Base-by-base conservation (phyloP, 352 stramenopile genomes). In the Phytophthora pluvialis region DNA sequence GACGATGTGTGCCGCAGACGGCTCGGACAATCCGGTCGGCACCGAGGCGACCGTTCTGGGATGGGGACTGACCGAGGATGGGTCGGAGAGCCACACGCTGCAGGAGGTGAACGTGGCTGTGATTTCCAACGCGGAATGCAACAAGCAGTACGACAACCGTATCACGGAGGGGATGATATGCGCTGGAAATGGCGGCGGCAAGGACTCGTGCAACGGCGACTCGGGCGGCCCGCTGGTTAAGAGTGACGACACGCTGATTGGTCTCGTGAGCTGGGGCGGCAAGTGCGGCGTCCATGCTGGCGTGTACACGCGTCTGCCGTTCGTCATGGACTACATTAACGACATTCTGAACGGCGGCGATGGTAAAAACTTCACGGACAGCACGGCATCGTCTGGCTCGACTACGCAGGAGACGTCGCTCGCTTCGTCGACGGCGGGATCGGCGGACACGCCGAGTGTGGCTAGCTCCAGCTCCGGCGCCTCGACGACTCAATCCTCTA, bases 121-220 rank as follows among this genome's bases (percentile, higher is more conserved):
- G 12, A 81, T 86, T 56, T 76, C 77, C 26, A 88, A 86, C 46
- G 57, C 62, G 2, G 67, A 79, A 29, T 90, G 81, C 62, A 81
- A 80, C 58, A 81, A 77, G 48, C 64, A 76, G 57, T 83, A 85
- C 62, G 54, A 75, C 47, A 81, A 78, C 74, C 67, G 71, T 21
- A 86, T 88, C 49, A 85, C 75, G 21, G 72, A 80, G 8, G 64
- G 68, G 15, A 90, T 89, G 81, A 59, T 88, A 16, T 90, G 81
- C 38, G 81, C 81, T 9, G 79, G 81, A n/a, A 64, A 75, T 4
- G 70, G 70, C 3, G 54, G 56, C 13, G 74, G 72, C 42, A 82
- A 88, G 48, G 77, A 84, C 52, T 78, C 77, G 33, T 90, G 81
- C 73, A 83, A 86, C 46, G 79, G 81, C 31, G 81, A 89, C 73